Percentiles rank a stretch among this genome's conserved stretches.
These are phyloP conservation scores for Hyparrhenia diplandra DNA, from an alignment of 176 grass and related monocot species.

Conservation along the genomic window DNA sequence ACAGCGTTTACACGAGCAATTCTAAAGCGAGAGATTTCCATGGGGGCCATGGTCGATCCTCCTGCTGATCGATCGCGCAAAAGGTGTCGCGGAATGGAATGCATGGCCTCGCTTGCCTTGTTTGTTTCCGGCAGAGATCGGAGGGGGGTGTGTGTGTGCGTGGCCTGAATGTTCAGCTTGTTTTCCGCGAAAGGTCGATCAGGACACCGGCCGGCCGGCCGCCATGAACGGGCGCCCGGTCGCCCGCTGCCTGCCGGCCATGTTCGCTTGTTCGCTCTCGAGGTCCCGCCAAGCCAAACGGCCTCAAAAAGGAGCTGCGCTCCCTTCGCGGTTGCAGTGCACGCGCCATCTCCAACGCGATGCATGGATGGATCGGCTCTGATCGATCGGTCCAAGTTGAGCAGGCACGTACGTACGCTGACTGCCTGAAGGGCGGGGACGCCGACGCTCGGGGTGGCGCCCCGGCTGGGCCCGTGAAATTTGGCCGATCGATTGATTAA, in stretches of 20 bases:
- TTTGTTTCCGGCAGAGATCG: background rate
- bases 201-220: background rate
- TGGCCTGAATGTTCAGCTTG: background rate
- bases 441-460: background rate
- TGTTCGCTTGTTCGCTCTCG: background rate
- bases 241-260: background rate
- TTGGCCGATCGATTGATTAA: background rate
- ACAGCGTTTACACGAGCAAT: background rate
- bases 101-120: background rate
- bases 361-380: background rate
- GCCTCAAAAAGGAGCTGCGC: constrained; percentile 29
- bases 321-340: background rate
- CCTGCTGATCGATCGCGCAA: background rate
- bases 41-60: background rate
- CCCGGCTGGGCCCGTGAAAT: background rate
- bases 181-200: background rate
- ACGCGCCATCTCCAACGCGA: background rate
- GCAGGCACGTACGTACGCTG: background rate
- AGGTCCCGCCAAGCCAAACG: background rate
- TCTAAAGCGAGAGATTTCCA: constrained; percentile 20
- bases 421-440: background rate
- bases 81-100: background rate
- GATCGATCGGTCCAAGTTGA: background rate
- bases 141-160: background rate
- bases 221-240: background rate